phyloP scores from a whole-genome alignment of 441 rosid species.

The Aleurites moluccanus region DNA sequence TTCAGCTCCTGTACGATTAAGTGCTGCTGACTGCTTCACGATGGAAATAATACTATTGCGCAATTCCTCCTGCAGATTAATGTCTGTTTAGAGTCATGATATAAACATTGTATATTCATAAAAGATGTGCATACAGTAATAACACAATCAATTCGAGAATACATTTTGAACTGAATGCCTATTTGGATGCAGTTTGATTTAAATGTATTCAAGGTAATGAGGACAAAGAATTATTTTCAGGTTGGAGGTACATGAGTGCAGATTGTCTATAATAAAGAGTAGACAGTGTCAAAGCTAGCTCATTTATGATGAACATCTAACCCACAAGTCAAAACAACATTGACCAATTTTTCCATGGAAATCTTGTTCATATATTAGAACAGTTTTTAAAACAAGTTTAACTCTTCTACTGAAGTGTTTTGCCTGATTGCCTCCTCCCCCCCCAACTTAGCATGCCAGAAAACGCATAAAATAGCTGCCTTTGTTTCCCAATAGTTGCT shows the following conservation, averaged over 20 bases:
- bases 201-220: not conserved
- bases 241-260: not conserved
- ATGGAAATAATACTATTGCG: constrained; percentile 57
- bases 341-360: not conserved
- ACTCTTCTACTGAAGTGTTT: not conserved
- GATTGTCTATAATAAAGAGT: not conserved
- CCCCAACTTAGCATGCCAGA: not conserved
- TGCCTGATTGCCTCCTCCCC: no score
- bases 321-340: not conserved
- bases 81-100: constrained; percentile 16
- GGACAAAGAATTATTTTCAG: not conserved
- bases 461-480: not conserved
- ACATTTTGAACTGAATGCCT: not conserved
- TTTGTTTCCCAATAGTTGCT: not conserved
- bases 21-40: constrained; percentile 71
- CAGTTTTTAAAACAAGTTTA: not conserved
- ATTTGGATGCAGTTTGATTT: not conserved
- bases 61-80: constrained; percentile 65
- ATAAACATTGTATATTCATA: not conserved
- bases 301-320: no score
- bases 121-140: no score
- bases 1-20: constrained; percentile 60
- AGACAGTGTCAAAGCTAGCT: not conserved
- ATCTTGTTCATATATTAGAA: not conserved
- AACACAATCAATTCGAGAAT: constrained; percentile 1